Base-by-base conservation (phyloP, 345 rosid species). In the Gossypium ekmanianum region DNA sequence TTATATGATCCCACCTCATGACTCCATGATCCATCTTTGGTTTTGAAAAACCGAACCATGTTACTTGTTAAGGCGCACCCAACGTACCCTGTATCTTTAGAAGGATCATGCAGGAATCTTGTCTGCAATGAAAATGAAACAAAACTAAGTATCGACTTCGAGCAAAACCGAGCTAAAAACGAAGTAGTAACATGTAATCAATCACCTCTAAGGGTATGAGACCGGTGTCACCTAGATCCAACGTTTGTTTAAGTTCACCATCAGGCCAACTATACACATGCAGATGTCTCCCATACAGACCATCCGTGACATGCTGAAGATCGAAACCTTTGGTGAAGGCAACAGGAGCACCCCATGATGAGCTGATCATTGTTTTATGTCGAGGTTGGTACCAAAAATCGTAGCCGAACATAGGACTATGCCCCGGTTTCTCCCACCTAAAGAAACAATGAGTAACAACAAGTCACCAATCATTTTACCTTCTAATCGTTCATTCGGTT, bases 371-470 rank as follows among this genome's bases (percentile, higher is more conserved):
- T 6, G 92, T 92, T 78, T 92, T 88, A 83, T 91, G 97, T 12
- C 87, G 94, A 17, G 97, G 97, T 74, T 94, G 97, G 86, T 94
- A 94, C 98, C 97, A 92, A 70, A 86, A 94, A 84, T 94, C 98
- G 81, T 90, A 92, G 39, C 97, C 97, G 78, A 87, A 94, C 43
- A 59, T 24, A 3, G 98, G 98, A 78, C 89, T 87, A 64, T 89
- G 80, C 58, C 97, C 97, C 26, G 92, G 87, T 75, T 91, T 89
- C 76, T 94, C 98, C 98, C 98, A 94, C 85, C 97, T 94, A 59
- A 77, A 2, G 47, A 14, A 74, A 18, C 8, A 17, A 18, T 9
- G 45, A 57, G 62, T 11, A 5, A 22, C 7, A 9, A 13, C 7
- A 47, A 13, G 11, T 24, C 16, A 22, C 61, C 7, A 3, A 56